phyloP scores from a whole-genome alignment of 108 stramenopile genomes.

The Nannochloropsis gaditana region DNA sequence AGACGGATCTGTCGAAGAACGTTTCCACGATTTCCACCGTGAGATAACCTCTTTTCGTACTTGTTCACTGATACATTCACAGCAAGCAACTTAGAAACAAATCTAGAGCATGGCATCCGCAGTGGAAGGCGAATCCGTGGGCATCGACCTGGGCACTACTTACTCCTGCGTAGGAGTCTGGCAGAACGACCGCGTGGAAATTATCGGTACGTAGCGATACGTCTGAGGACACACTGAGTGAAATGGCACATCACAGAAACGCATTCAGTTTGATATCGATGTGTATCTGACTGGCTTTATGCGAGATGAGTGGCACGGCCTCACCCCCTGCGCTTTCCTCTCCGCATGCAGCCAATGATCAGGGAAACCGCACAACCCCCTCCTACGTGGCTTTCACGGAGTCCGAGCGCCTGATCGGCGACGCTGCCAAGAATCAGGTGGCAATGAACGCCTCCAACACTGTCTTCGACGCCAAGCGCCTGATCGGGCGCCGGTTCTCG shows the following conservation, averaged over 20 bases:
- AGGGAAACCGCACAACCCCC: constrained; percentile 72
- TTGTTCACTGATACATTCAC: no score
- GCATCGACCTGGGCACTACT: constrained; percentile 89
- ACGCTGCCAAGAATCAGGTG: constrained; percentile 58
- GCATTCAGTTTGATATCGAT: no score
- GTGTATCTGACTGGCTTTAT: no score
- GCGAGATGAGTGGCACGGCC: no score
- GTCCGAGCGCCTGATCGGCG: constrained; percentile 58
- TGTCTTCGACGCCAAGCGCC: constrained; percentile 96
- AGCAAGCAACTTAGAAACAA: background rate
- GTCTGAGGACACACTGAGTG: no score
- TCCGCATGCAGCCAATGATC: constrained; percentile 57
- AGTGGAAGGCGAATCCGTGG: constrained; percentile 25
- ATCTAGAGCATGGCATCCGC: background rate
- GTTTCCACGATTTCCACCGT: no score
- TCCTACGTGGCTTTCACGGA: constrained; percentile 73
- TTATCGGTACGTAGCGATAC: constrained; percentile 64
- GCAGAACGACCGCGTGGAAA: constrained; percentile 95
- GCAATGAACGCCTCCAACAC: constrained; percentile 96
- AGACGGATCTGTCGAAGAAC: no score
- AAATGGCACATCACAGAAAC: no score
- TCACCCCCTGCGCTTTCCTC: no score
- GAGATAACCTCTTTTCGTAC: no score
- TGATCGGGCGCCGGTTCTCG: constrained; percentile 90
- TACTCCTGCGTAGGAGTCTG: constrained; percentile 97